These are phyloP conservation scores for Aspergillus taichungensis DNA, from an alignment of 495 filamentous ascomycete genomes.

Conservation along the genomic window DNA sequence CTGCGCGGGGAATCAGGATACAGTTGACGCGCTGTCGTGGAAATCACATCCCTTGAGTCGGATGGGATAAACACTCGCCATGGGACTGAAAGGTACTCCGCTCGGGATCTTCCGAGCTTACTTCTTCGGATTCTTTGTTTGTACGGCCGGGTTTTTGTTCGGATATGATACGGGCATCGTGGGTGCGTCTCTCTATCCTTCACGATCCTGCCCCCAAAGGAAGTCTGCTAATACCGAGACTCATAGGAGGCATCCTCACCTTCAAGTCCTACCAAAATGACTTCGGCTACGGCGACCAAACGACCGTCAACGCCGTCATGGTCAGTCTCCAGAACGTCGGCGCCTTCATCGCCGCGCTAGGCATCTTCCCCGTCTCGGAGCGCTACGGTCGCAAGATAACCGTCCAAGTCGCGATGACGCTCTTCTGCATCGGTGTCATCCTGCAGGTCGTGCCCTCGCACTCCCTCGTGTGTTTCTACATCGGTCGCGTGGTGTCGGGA, in stretches of 20 bases:
- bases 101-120: no score
- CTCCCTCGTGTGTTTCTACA: slow-evolving; percentile 35
- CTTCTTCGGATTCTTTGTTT: no score
- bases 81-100: no score
- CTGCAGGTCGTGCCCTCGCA: slow-evolving; percentile 35
- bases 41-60: no score
- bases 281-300: slow-evolving; percentile 29
- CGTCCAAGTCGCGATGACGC: slow-evolving; percentile 29
- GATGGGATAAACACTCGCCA: no score
- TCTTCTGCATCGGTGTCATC: slow-evolving; percentile 37
- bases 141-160: no score
- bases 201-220: no score
- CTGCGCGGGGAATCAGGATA: no score
- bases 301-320: slow-evolving; percentile 32
- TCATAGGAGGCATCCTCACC: slow-evolving; percentile 28
- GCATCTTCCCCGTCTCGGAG: slow-evolving; percentile 36
- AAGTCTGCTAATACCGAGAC: no score
- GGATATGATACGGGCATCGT: no score
- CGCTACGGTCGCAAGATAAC: slow-evolving; percentile 33
- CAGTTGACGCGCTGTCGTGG: no score
- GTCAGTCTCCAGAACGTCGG: slow-evolving; percentile 34
- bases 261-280: slow-evolving; percentile 30
- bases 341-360: slow-evolving; percentile 38
- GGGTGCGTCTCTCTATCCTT: no score
- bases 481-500: slow-evolving; percentile 41